A percentile compares a stretch with the other conserved stretches of the same genome.
phyloP scores from a whole-genome alignment of 257 asterid genomes.

The Euphrasia confusa region DNA sequence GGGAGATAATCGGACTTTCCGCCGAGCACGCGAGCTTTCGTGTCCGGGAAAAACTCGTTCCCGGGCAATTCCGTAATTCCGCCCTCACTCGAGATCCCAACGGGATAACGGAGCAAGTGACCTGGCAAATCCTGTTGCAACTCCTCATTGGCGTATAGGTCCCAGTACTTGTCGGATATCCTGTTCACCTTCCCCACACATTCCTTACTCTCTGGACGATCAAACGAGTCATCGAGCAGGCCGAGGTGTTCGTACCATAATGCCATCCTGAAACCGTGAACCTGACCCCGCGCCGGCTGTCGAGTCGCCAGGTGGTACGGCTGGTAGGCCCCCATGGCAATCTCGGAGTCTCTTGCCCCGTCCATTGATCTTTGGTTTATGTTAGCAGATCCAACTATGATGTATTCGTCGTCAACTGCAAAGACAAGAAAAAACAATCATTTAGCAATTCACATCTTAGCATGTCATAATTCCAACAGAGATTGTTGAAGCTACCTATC shows the following conservation, averaged over 20 bases:
- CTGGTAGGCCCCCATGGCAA: background rate
- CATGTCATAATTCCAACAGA: too few species aligned
- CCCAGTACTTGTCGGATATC: constrained; percentile 62
- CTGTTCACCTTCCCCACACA: constrained; percentile 48
- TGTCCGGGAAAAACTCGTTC: constrained; percentile 66
- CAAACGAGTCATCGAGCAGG: constrained; percentile 56
- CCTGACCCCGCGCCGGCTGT: background rate
- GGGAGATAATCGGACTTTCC: constrained; percentile 61
- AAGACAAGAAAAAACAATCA: background rate
- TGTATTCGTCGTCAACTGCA: background rate
- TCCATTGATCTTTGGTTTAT: background rate
- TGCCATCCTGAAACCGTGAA: background rate
- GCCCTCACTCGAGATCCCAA: constrained; percentile 50
- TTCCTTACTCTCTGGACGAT: constrained; percentile 50
- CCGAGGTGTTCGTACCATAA: constrained; percentile 52
- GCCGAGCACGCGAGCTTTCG: constrained; percentile 61
- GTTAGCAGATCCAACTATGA: background rate
- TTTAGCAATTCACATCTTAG: too few species aligned
- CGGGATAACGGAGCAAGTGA: constrained; percentile 72
- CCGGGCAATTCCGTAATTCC: constrained; percentile 61
- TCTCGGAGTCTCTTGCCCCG: background rate
- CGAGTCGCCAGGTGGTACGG: background rate
- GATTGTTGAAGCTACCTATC: background rate
- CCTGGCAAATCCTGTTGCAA: constrained; percentile 64
- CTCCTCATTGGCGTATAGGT: constrained; percentile 47